These are phyloP conservation scores for Otatea glauca DNA, from an alignment of 176 grass and related monocot species.

Conservation along the genomic window DNA sequence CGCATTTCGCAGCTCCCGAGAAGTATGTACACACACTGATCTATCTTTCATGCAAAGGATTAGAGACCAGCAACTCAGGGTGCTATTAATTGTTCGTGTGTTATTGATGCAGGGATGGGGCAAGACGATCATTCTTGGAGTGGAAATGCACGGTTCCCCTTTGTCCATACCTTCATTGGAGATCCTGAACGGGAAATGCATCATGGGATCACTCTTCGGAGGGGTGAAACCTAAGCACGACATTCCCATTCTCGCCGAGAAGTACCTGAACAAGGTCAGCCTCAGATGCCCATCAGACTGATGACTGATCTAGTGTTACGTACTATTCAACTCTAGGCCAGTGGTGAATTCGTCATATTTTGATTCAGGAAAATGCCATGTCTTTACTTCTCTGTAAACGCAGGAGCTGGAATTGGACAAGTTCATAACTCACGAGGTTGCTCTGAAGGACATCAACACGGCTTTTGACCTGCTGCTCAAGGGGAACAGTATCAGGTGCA, in stretches of 20 bases:
- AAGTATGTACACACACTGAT: slow-evolving; percentile 7
- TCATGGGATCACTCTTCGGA: slow-evolving; percentile 64
- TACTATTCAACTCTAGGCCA: neutral
- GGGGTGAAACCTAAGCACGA: slow-evolving; percentile 86
- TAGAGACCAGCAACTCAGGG: no score
- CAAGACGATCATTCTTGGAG: slow-evolving; percentile 85
- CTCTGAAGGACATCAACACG: slow-evolving; percentile 72
- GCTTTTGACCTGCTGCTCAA: slow-evolving; percentile 81
- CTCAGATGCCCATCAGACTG: neutral
- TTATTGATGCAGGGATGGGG: slow-evolving; percentile 68
- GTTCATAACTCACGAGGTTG: slow-evolving; percentile 85
- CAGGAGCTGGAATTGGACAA: slow-evolving; percentile 84
- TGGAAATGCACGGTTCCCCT: slow-evolving; percentile 69
- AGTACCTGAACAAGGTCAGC: slow-evolving; percentile 78
- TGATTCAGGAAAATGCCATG: neutral
- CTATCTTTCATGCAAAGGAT: neutral
- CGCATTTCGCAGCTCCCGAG: slow-evolving; percentile 66
- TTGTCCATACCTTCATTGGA: slow-evolving; percentile 46
- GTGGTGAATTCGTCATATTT: neutral
- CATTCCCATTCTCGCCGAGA: slow-evolving; percentile 67
- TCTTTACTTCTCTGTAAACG: neutral
- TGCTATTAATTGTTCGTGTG: no score
- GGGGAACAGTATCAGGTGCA: slow-evolving; percentile 86
- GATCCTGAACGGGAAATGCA: slow-evolving; percentile 63
- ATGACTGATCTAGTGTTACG: neutral